Evolutionary conservation across 352 stramenopile genomes (phyloP).

Genomic region (Phytopythium kandeliae): DNA sequence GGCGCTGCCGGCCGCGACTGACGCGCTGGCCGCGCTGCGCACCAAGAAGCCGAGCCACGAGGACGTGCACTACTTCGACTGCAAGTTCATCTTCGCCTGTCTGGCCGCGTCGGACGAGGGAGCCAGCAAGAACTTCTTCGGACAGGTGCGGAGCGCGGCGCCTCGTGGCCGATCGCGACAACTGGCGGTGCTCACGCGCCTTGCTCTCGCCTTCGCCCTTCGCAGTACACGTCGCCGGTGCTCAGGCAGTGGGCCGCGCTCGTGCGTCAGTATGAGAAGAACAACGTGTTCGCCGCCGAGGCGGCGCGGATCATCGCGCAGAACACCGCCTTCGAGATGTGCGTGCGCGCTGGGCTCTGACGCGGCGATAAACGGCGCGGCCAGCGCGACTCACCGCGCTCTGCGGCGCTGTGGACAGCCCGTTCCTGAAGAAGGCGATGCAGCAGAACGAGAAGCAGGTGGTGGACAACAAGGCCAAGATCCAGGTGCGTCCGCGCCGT

Average conservation of each 20-base stretch:
- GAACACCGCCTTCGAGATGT: slow-evolving; percentile 78
- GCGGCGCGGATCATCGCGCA: slow-evolving; percentile 65
- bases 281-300: slow-evolving; percentile 72
- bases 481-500: slow-evolving; percentile 20
- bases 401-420: slow-evolving; percentile 23
- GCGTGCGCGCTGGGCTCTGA: slow-evolving; percentile 15
- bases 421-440: slow-evolving; percentile 71
- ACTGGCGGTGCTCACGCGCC: background rate
- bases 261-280: slow-evolving; percentile 70
- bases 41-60: slow-evolving; percentile 44
- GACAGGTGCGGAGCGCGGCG: slow-evolving; percentile 27
- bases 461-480: slow-evolving; percentile 75
- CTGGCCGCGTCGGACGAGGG: slow-evolving; percentile 62
- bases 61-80: slow-evolving; percentile 73
- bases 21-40: slow-evolving; percentile 40
- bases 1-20: slow-evolving; percentile 37
- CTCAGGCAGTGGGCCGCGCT: slow-evolving; percentile 66
- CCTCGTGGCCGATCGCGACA: no score
- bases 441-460: slow-evolving; percentile 80
- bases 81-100: slow-evolving; percentile 53
- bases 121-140: slow-evolving; percentile 67
- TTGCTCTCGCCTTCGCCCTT: no score
- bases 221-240: slow-evolving; percentile 67
- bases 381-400: background rate
- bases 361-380: background rate